These are phyloP conservation scores for Fusarium algeriense DNA, from an alignment of 2,329 filamentous ascomycete genomes.

Conservation along the genomic window DNA sequence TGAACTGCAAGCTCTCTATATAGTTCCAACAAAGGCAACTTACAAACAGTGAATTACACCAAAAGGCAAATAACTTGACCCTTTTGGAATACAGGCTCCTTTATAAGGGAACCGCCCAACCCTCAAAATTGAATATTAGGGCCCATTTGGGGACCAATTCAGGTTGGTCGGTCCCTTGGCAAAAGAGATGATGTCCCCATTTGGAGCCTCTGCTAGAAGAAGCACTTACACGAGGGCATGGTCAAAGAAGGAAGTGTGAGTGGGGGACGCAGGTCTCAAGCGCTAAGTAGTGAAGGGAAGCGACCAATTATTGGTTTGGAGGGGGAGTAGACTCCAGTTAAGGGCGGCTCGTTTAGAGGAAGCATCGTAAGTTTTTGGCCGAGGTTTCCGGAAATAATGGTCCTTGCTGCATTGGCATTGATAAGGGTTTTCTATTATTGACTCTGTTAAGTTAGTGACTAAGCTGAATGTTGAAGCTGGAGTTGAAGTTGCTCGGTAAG, in stretches of 20 bases:
- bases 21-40: conserved; percentile 15
- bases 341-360: conserved; percentile 23
- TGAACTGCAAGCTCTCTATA: conserved; percentile 38
- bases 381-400: conserved; percentile 1
- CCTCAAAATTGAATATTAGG: conserved; percentile 37
- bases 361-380: conserved; percentile 10
- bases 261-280: conserved; percentile 29
- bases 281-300: conserved; percentile 18
- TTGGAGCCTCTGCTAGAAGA: conserved; percentile 1
- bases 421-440: not conserved
- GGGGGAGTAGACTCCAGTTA: conserved; percentile 17
- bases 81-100: conserved; percentile 27
- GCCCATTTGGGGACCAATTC: conserved; percentile 6
- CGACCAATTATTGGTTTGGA: conserved; percentile 31
- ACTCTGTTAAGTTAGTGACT: not conserved
- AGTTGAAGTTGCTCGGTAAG: conserved; percentile 6
- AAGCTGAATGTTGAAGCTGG: not conserved
- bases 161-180: conserved; percentile 24
- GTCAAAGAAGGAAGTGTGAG: conserved; percentile 5
- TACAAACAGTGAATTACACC: conserved; percentile 6
- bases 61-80: conserved; percentile 9
- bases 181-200: conserved; percentile 30
- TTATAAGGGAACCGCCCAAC: conserved; percentile 33
- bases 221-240: conserved; percentile 20
- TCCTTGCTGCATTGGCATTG: not conserved